phyloP scores from a whole-genome alignment of 208 protist species.

The Phytomonas sp. region DNA sequence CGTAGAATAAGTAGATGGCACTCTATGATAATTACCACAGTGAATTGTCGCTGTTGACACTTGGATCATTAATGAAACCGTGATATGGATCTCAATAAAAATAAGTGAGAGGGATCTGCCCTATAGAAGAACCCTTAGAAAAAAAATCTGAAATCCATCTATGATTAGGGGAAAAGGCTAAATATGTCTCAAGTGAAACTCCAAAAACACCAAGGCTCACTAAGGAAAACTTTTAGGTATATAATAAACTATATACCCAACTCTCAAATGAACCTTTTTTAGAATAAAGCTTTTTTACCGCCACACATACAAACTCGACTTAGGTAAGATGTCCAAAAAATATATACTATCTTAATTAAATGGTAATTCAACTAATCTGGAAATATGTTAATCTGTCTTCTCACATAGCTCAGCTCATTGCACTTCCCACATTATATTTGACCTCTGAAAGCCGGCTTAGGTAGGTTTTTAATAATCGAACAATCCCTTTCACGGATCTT shows the following conservation, averaged over 20 bases:
- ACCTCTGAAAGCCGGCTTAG: neutral
- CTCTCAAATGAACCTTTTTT: neutral
- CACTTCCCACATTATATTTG: neutral
- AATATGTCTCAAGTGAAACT: neutral
- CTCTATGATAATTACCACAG: conserved; percentile 28
- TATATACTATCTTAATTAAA: neutral
- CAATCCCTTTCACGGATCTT: neutral
- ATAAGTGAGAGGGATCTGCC: conserved; percentile 63
- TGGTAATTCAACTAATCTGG: neutral
- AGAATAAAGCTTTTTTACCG: neutral
- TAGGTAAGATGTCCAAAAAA: neutral
- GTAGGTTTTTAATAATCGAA: neutral
- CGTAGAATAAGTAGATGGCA: conserved; percentile 30
- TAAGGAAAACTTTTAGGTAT: neutral
- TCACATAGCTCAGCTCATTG: neutral
- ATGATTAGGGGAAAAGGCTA: neutral
- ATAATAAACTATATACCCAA: neutral
- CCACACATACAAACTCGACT: neutral
- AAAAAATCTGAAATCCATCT: conserved; percentile 19
- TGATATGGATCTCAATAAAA: conserved; percentile 58
- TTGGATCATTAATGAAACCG: conserved; percentile 39
- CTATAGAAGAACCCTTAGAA: conserved; percentile 40
- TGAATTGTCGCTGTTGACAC: conserved; percentile 44
- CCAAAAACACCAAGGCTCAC: neutral
- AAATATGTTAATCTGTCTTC: neutral